Conservation (phyloP, 2,329 filamentous ascomycete species). For the Talaromyces sp. region DNA sequence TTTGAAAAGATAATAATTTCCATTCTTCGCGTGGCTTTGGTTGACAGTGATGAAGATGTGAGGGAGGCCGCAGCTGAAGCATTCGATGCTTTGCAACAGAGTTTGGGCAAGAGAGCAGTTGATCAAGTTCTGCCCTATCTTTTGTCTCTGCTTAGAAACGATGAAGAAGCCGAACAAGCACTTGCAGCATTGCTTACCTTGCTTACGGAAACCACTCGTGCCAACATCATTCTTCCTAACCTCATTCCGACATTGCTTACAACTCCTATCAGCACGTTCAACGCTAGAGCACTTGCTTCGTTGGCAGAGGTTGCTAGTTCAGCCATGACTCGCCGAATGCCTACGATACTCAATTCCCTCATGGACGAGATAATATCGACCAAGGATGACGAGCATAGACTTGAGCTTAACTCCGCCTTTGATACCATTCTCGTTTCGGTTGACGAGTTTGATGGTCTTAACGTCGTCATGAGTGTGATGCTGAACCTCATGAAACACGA, state of each 20-base stretch:
- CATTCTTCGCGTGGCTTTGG: constrained; percentile 86
- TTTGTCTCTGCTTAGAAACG: constrained; percentile 79
- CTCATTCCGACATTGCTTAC: constrained; percentile 89
- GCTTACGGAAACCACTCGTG: constrained; percentile 85
- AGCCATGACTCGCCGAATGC: constrained; percentile 84
- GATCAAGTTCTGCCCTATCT: constrained; percentile 93
- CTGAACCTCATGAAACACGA: constrained; percentile 84
- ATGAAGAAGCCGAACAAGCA: constrained; percentile 85
- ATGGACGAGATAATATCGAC: constrained; percentile 81
- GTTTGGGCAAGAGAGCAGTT: constrained; percentile 88
- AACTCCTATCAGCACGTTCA: constrained; percentile 87
- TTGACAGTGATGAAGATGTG: constrained; percentile 83
- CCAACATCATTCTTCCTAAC: constrained; percentile 94
- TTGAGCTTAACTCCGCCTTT: constrained; percentile 74
- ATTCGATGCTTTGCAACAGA: constrained; percentile 90
- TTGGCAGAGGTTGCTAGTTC: constrained; percentile 84
- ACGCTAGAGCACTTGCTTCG: constrained; percentile 88
- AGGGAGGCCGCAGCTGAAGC: constrained; percentile 94
- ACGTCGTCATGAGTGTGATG: constrained; percentile 92
- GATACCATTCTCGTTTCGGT: constrained; percentile 87
- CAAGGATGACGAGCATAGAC: constrained; percentile 66
- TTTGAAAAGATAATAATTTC: constrained; percentile 94
- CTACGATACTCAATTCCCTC: constrained; percentile 84
- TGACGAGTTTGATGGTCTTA: constrained; percentile 92
- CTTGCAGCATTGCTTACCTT: constrained; percentile 88